Evolutionary conservation across 306 rosid species (phyloP), one percentile per base, ranked within the genome.

Genomic region (Crotalaria pallida): DNA sequence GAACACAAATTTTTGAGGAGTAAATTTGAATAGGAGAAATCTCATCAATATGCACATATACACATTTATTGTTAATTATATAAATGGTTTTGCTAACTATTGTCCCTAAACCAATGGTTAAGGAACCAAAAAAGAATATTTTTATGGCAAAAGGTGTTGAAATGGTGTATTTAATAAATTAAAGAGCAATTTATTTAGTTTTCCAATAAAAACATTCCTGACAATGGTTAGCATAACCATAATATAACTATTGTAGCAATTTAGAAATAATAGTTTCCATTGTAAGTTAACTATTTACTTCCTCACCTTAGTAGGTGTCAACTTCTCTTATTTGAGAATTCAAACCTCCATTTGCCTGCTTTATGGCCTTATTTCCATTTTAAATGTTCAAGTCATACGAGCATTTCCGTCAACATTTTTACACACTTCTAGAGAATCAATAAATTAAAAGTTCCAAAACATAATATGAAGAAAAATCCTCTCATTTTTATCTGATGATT

Each of bases 1-100:
- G 19, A 24, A 45, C 40, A 53, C 47, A 22, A 43, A 55, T 47
- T 49, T 69, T 56, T 24, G 70, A 2, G 10, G 66, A 51, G 57
- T 56, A 58, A 73, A 67, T 24, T 63, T 31, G 72, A 69, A 47
- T 33, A 10, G 23, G 47, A 75, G 13, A 24, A 65, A 49, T 75
- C 38, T 44, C 45, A 13, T 49, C 50, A 34, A 19, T 67, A 40
- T 29, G 11, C 11, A 34, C 2, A 34, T 24, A 38, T 10, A 47
- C 29, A 41, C 47, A 41, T 12, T 5, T 44, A 44, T 13, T 13
- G 6, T 13, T 44, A 13, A 13, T 44, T 44, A 13, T 13, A 40
- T 40, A 40, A 11, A 40, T 40, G 3, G n/a, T 1, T 10, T n/a
- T n/a, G n/a, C n/a, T n/a, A n/a, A n/a, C n/a, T n/a, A n/a, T n/a